Percentiles rank a stretch among this genome's conserved stretches.
phyloP scores from a whole-genome alignment of 1,284 basidiomycete genomes.

The Chondrostereum purpureum region DNA sequence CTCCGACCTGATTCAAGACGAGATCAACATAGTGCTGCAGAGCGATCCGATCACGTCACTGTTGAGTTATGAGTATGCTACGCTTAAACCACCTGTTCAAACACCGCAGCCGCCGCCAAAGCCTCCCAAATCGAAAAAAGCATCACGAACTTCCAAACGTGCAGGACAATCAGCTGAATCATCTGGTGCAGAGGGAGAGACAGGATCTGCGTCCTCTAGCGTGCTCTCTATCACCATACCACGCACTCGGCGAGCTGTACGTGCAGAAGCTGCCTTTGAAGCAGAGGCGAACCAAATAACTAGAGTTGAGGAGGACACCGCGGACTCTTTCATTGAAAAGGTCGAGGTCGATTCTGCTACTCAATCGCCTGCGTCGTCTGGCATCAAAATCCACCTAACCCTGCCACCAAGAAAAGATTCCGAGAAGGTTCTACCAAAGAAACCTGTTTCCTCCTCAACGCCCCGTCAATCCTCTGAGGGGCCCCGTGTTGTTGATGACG shows the following conservation, averaged over 20 bases:
- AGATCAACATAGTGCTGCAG: conserved; percentile 45
- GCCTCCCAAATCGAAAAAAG: conserved; percentile 22
- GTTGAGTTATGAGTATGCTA: conserved; percentile 56
- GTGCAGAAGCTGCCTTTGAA: conserved; percentile 11
- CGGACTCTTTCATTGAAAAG: neutral
- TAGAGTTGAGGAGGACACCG: conserved; percentile 17
- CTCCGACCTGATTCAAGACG: conserved; percentile 41
- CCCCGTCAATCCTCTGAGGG: neutral
- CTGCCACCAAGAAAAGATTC: neutral
- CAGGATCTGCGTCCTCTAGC: conserved; percentile 12
- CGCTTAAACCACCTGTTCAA: conserved; percentile 44
- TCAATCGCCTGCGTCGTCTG: conserved; percentile 9
- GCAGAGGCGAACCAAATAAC: conserved; percentile 23
- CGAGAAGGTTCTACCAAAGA: neutral
- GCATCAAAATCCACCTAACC: conserved; percentile 6
- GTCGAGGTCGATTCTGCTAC: neutral
- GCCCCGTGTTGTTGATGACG: conserved; percentile 43
- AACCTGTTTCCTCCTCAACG: neutral
- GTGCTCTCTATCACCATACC: neutral
- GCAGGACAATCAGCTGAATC: conserved; percentile 9
- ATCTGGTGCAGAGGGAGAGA: conserved; percentile 28
- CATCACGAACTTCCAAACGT: conserved; percentile 9
- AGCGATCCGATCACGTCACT: conserved; percentile 60
- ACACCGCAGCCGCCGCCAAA: conserved; percentile 30
- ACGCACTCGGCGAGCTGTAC: conserved; percentile 10